Evolutionary conservation across 768 basidiomycete species (phyloP).

Genomic region (Glaciozyma antarctica): DNA sequence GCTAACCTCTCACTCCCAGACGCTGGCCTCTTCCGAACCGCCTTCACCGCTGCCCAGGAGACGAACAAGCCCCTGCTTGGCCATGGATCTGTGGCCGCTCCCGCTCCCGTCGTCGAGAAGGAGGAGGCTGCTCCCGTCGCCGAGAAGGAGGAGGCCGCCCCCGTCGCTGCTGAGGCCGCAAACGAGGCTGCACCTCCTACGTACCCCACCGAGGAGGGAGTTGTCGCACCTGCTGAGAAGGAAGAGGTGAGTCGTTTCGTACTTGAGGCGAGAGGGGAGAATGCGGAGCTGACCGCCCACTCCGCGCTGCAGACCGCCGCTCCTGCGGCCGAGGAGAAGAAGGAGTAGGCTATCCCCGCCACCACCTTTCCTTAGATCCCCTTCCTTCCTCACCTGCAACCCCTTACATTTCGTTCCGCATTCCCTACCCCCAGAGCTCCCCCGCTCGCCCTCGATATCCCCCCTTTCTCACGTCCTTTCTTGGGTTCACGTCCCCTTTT

Average conservation of each 20-base stretch:
- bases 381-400: neutral
- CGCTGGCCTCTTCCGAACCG: constrained; percentile 76
- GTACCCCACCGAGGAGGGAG: constrained; percentile 22
- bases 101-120: constrained; percentile 37
- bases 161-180: constrained; percentile 10
- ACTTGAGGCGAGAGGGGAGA: neutral
- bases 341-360: neutral
- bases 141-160: constrained; percentile 22
- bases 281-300: neutral
- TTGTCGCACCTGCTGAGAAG: constrained; percentile 24
- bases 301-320: neutral
- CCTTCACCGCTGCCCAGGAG: constrained; percentile 76
- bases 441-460: neutral
- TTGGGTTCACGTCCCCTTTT: constrained; percentile 40
- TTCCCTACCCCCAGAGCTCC: neutral
- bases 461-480: neutral
- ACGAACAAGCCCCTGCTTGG: constrained; percentile 49
- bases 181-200: constrained; percentile 16
- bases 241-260: constrained; percentile 16
- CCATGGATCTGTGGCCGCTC: constrained; percentile 30
- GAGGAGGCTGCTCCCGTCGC: constrained; percentile 25
- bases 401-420: neutral
- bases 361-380: neutral
- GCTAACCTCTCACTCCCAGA: constrained; percentile 44
- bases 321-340: constrained; percentile 2